These are phyloP conservation scores for Pichia cabralensis DNA, from an alignment of 805 yeast genomes.

Conservation along the genomic window DNA sequence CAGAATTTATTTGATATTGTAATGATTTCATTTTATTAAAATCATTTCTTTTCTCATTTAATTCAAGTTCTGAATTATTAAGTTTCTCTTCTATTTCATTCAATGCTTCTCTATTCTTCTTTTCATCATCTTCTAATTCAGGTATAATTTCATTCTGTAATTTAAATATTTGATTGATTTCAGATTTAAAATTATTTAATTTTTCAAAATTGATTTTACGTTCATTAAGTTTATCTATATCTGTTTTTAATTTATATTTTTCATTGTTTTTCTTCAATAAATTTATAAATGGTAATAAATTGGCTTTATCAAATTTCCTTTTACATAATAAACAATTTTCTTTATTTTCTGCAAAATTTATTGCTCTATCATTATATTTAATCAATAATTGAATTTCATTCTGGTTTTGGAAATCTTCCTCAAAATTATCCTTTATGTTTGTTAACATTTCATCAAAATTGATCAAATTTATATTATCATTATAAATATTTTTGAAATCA, in stretches of 20 bases:
- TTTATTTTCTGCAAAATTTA: constrained; percentile 46
- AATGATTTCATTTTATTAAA: too few species aligned
- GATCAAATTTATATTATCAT: constrained; percentile 31
- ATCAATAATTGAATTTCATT: constrained; percentile 63
- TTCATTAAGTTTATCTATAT: constrained; percentile 12
- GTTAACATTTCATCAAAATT: constrained; percentile 38
- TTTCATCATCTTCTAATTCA: constrained; percentile 9
- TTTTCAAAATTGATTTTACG: neutral
- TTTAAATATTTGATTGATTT: constrained; percentile 16
- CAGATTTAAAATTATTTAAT: constrained; percentile 22
- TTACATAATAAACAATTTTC: constrained; percentile 66
- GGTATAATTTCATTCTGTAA: constrained; percentile 25
- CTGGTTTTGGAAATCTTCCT: constrained; percentile 50
- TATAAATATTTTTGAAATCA: constrained; percentile 20
- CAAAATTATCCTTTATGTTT: constrained; percentile 51
- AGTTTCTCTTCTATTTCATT: constrained; percentile 8
- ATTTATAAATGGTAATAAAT: constrained; percentile 14
- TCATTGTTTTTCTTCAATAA: constrained; percentile 15
- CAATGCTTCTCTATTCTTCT: constrained; percentile 1
- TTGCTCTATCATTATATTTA: constrained; percentile 61
- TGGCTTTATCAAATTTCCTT: constrained; percentile 43
- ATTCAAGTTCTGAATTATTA: neutral
- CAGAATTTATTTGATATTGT: too few species aligned
- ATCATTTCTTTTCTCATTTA: neutral
- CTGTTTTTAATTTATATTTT: constrained; percentile 15